Conservation (phyloP, 2,329 filamentous ascomycete species). For the Purpureocillium takamizusanense region DNA sequence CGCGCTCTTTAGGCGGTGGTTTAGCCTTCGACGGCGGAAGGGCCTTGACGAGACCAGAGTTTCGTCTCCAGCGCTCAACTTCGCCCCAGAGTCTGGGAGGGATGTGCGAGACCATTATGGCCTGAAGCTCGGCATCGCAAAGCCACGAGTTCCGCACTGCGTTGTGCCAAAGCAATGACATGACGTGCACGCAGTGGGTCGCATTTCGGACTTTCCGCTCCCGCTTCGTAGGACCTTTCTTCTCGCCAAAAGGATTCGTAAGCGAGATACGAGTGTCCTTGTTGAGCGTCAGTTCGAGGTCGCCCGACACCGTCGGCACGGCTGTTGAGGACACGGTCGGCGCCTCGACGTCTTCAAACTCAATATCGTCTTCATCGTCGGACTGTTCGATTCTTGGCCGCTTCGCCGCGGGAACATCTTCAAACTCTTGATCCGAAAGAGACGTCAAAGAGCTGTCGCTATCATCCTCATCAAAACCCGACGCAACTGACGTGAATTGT, state of each 20-base stretch:
- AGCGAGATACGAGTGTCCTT: conserved; percentile 51
- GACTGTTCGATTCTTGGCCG: conserved; percentile 24
- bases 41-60: conserved; percentile 52
- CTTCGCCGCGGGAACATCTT: conserved; percentile 31
- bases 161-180: conserved; percentile 84
- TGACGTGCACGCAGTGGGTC: conserved; percentile 84
- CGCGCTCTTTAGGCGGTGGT: no score
- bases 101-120: conserved; percentile 66
- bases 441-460: conserved; percentile 42
- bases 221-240: conserved; percentile 78
- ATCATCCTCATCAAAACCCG: conserved; percentile 33
- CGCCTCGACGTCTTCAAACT: conserved; percentile 55
- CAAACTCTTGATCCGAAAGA: conserved; percentile 48
- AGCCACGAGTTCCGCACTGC: conserved; percentile 76
- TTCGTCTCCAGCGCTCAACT: conserved; percentile 62
- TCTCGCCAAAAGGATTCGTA: conserved; percentile 52
- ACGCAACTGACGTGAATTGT: conserved; percentile 30
- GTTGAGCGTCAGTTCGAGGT: conserved; percentile 65
- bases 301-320: conserved; percentile 47
- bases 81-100: conserved; percentile 60
- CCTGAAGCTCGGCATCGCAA: conserved; percentile 67
- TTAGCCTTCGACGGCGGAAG: conserved; percentile 17
- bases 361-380: conserved; percentile 31
- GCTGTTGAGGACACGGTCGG: conserved; percentile 43
- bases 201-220: conserved; percentile 69